A percentile compares a stretch with the other conserved stretches of the same genome.
Conservation (phyloP, 2,329 filamentous ascomycete genomes). For the Aspergillus tubingensis region DNA sequence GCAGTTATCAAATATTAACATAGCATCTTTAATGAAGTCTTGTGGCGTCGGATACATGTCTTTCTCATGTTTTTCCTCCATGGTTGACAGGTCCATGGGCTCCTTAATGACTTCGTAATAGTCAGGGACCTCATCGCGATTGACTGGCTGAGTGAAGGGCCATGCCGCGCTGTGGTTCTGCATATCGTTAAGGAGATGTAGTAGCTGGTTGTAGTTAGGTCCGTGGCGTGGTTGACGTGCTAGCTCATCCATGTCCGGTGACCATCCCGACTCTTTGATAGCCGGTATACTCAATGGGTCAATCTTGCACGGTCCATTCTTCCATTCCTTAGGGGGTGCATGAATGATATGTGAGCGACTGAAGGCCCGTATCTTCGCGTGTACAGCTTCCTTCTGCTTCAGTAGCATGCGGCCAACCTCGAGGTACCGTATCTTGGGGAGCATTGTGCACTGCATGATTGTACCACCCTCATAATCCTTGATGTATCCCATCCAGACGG, state of each 20-base stretch:
- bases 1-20: conserved; percentile 91
- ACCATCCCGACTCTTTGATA: conserved; percentile 92
- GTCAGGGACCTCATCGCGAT: conserved; percentile 93
- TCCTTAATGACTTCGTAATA: conserved; percentile 99
- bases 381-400: conserved; percentile 94
- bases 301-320: conserved; percentile 70
- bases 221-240: conserved; percentile 93
- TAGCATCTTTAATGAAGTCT: conserved; percentile 87
- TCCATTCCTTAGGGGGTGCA: conserved; percentile 81
- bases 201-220: conserved; percentile 91
- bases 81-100: conserved; percentile 93
- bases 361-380: conserved; percentile 91
- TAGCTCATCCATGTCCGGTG: conserved; percentile 94
- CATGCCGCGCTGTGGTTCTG: conserved; percentile 92
- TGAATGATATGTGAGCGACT: conserved; percentile 88
- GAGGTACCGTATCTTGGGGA: conserved; percentile 90
- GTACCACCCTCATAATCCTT: conserved; percentile 99
- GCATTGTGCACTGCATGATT: conserved; percentile 99
- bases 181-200: conserved; percentile 90
- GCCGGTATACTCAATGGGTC: conserved; percentile 84
- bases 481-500: conserved; percentile 99
- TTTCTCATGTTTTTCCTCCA: conserved; percentile 93
- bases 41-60: conserved; percentile 90
- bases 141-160: conserved; percentile 93
- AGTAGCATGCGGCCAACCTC: conserved; percentile 90